These are phyloP conservation scores for Raddia guianensis DNA, from an alignment of 176 grass and related monocot species.

Conservation along the genomic window DNA sequence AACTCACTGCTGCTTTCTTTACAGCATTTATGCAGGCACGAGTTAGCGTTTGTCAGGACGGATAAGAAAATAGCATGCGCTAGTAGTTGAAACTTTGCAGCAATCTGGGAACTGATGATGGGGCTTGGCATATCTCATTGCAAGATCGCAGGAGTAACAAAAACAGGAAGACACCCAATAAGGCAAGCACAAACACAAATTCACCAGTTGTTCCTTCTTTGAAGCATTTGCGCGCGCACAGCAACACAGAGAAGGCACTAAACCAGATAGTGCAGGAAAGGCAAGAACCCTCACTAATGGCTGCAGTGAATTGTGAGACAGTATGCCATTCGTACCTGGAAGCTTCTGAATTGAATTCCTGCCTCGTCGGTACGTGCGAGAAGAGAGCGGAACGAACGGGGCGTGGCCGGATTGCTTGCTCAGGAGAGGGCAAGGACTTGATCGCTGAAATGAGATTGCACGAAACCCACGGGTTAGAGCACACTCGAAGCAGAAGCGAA, in stretches of 20 bases:
- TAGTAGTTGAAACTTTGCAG: neutral
- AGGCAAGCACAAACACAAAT: neutral
- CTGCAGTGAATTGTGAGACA: neutral
- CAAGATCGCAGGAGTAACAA: neutral
- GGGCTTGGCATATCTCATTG: neutral
- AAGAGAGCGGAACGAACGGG: neutral
- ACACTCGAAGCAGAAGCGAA: neutral
- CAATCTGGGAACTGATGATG: neutral
- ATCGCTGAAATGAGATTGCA: slow-evolving; percentile 34
- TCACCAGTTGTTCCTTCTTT: neutral
- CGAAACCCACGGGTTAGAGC: neutral
- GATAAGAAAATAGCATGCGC: neutral
- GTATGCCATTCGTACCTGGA: slow-evolving; percentile 5
- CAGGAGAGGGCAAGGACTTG: neutral
- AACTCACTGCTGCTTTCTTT: neutral
- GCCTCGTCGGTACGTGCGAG: neutral
- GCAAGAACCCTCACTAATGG: neutral
- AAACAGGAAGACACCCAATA: neutral
- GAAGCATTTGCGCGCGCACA: slow-evolving; percentile 26
- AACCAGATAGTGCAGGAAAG: neutral
- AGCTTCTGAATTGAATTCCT: neutral
- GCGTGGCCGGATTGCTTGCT: neutral
- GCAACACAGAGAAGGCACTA: neutral
- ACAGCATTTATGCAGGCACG: neutral
- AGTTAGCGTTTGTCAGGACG: neutral